These are phyloP conservation scores for Chaetoscypha palmicola DNA, from an alignment of 2,329 filamentous ascomycete species.

Conservation along the genomic window DNA sequence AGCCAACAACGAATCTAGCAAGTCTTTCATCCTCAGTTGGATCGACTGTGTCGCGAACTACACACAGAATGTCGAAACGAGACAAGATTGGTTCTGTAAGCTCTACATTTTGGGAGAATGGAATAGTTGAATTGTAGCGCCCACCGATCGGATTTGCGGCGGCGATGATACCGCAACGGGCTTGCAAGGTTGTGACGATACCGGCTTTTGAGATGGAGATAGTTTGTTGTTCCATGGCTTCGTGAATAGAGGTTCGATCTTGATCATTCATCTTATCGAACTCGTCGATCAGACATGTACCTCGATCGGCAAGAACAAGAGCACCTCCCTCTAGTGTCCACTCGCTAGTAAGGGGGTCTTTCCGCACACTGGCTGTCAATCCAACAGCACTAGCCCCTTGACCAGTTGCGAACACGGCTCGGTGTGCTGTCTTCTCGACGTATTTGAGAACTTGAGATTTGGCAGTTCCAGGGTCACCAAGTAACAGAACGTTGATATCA, in stretches of 20 bases:
- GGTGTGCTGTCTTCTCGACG: constrained; percentile 92
- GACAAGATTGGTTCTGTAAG: constrained; percentile 95
- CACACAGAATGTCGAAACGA: constrained; percentile 94
- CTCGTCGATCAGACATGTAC: constrained; percentile 94
- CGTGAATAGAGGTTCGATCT: constrained; percentile 95
- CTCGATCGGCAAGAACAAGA: constrained; percentile 87
- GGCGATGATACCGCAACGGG: constrained; percentile 90
- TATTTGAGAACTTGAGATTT: constrained; percentile 98
- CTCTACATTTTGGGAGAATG: constrained; percentile 94
- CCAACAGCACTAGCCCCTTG: constrained; percentile 96
- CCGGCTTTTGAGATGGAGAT: constrained; percentile 98
- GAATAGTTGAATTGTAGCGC: constrained; percentile 92
- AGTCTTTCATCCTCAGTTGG: constrained; percentile 87
- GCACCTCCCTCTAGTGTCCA: constrained; percentile 97
- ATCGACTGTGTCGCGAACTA: constrained; percentile 92
- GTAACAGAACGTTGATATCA: constrained; percentile 94
- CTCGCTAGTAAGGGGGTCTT: constrained; percentile 90
- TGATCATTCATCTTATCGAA: constrained; percentile 99
- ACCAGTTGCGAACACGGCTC: constrained; percentile 94
- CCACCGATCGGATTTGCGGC: constrained; percentile 95
- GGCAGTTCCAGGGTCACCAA: constrained; percentile 94
- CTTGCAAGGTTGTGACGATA: constrained; percentile 95
- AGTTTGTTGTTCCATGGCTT: constrained; percentile 99
- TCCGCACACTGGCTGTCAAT: constrained; percentile 92
- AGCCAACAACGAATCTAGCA: constrained; percentile 89